Percentiles rank a stretch among this genome's conserved stretches.
phyloP scores from a whole-genome alignment of 495 filamentous ascomycete species.

The Aspergillus bridgeri region DNA sequence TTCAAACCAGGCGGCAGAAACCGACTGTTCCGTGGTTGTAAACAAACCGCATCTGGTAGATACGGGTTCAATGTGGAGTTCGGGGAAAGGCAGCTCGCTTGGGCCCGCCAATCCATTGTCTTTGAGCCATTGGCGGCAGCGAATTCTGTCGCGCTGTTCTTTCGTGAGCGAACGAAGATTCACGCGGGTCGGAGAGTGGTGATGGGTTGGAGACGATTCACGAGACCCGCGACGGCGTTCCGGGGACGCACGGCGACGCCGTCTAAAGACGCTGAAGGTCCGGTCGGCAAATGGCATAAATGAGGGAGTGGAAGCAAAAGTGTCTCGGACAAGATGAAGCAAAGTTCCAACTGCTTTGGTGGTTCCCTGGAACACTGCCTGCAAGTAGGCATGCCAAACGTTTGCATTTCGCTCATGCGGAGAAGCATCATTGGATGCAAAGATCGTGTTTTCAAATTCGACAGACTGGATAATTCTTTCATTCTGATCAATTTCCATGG shows the following conservation, averaged over 20 bases:
- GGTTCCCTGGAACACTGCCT: background rate
- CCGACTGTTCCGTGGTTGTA: background rate
- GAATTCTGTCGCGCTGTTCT: slow-evolving; percentile 14
- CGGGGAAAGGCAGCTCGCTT: slow-evolving; percentile 14
- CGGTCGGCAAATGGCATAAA: background rate
- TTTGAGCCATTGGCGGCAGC: slow-evolving; percentile 13
- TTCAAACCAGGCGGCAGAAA: no score
- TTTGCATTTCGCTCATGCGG: background rate
- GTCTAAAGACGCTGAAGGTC: background rate
- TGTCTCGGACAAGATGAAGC: slow-evolving; percentile 3
- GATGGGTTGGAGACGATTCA: background rate
- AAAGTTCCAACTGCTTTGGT: slow-evolving; percentile 3
- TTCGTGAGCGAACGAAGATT: slow-evolving; percentile 9
- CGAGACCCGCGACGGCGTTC: background rate
- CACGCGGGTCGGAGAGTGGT: slow-evolving; percentile 8
- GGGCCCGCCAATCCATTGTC: slow-evolving; percentile 9
- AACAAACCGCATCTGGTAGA: slow-evolving; percentile 1
- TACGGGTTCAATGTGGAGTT: slow-evolving; percentile 7
- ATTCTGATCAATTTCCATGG: background rate
- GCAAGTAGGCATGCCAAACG: slow-evolving; percentile 5
- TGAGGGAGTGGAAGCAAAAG: background rate
- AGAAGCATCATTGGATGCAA: background rate
- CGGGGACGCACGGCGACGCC: background rate
- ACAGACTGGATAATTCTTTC: background rate
- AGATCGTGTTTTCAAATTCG: background rate